A percentile compares a stretch with the other conserved stretches of the same genome.
phyloP scores from a whole-genome alignment of 805 yeast genomes.

The Spathaspora sp. region DNA sequence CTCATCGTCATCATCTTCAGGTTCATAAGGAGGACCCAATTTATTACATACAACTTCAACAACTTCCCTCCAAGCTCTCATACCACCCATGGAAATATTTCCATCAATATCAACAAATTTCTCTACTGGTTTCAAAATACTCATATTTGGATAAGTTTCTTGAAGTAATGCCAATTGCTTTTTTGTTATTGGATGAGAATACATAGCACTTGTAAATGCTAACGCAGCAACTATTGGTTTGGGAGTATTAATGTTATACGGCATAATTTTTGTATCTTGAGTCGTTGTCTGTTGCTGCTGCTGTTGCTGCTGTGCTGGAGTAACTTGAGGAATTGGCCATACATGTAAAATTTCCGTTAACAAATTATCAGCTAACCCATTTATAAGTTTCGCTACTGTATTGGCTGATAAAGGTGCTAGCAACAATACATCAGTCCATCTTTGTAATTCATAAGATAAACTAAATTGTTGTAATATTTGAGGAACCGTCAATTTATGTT shows the following conservation, averaged over 20 bases:
- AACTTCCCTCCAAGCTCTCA: constrained; percentile 25
- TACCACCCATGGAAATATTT: constrained; percentile 27
- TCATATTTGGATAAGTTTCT: constrained; percentile 21
- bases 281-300: not conserved
- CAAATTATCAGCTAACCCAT: constrained; percentile 22
- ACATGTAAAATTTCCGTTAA: constrained; percentile 18
- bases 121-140: constrained; percentile 23
- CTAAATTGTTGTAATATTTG: constrained; percentile 11
- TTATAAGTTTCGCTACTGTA: constrained; percentile 21
- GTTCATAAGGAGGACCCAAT: constrained; percentile 16
- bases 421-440: constrained; percentile 25
- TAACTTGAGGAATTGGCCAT: constrained; percentile 18
- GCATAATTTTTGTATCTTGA: constrained; percentile 13
- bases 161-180: constrained; percentile 17
- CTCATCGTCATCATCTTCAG: constrained; percentile 17
- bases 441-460: constrained; percentile 17
- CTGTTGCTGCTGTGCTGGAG: not conserved
- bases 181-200: constrained; percentile 23
- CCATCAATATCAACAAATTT: constrained; percentile 23
- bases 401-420: constrained; percentile 23
- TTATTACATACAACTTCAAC: constrained; percentile 20
- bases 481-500: constrained; percentile 7
- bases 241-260: constrained; percentile 14
- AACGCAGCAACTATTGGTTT: constrained; percentile 22
- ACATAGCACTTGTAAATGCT: constrained; percentile 22